phyloP scores from a whole-genome alignment of 208 protist species.

The Polymyxa betae region DNA sequence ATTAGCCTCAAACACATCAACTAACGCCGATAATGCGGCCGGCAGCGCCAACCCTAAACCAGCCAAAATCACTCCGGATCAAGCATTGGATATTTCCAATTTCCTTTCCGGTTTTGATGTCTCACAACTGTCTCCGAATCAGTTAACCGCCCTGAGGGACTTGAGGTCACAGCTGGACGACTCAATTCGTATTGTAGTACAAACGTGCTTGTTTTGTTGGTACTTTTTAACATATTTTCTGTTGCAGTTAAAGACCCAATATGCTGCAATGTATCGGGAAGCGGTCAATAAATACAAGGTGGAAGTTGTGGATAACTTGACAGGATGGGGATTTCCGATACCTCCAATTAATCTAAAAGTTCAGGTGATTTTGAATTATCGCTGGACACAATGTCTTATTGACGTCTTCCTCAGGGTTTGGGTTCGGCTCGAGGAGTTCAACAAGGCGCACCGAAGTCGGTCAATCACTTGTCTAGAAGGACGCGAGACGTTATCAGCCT shows the following conservation, averaged over 20 bases:
- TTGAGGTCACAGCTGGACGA: constrained; percentile 31
- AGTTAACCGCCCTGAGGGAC: background rate
- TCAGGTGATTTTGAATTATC: background rate
- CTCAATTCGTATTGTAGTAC: constrained; percentile 4
- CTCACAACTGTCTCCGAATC: background rate
- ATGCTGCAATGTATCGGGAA: constrained; percentile 34
- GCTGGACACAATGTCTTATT: background rate
- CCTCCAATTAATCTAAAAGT: constrained; percentile 22
- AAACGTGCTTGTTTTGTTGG: background rate
- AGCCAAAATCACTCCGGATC: too few species aligned
- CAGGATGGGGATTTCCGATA: background rate
- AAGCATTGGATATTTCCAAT: background rate
- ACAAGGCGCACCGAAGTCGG: background rate
- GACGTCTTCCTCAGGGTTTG: background rate
- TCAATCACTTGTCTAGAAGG: background rate
- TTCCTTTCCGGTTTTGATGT: constrained; percentile 33
- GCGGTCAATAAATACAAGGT: constrained; percentile 39
- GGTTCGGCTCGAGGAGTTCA: background rate
- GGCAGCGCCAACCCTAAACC: too few species aligned
- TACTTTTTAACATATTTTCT: background rate
- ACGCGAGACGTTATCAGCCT: constrained; percentile 12
- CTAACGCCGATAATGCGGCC: too few species aligned
- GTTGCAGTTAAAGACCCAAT: constrained; percentile 29
- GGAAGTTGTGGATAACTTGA: constrained; percentile 37
- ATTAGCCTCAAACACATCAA: too few species aligned